Percentiles rank a stretch among this genome's conserved stretches.
These are phyloP conservation scores for Astrocystis sublimbata DNA, from an alignment of 495 filamentous ascomycete genomes.

Conservation along the genomic window DNA sequence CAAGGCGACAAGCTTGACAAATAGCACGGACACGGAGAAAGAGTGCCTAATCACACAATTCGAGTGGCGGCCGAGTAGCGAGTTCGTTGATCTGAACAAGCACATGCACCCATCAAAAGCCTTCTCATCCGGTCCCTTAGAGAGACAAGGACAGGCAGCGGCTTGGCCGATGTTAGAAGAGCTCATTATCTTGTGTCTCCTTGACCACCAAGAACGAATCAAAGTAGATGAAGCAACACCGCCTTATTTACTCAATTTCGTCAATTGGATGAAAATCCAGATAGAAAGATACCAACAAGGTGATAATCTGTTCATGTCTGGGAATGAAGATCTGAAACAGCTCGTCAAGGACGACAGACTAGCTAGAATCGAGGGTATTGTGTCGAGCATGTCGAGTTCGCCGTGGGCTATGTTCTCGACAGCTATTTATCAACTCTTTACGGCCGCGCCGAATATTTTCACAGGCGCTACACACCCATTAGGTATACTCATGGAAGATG, in stretches of 20 bases:
- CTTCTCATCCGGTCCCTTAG: no score
- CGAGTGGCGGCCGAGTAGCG: conserved; percentile 38
- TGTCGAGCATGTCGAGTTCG: neutral
- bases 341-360: neutral
- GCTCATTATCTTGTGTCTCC: conserved; percentile 1
- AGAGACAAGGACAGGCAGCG: no score
- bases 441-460: neutral
- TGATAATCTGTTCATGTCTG: neutral
- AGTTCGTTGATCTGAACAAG: conserved; percentile 29
- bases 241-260: neutral
- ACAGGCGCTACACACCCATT: conserved; percentile 1
- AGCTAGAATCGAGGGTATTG: neutral
- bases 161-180: conserved; percentile 26
- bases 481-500: neutral
- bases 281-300: neutral
- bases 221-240: neutral
- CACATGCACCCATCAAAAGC: conserved; percentile 22
- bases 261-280: neutral
- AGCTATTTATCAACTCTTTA: neutral
- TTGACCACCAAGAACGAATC: conserved; percentile 1
- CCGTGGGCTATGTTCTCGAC: neutral
- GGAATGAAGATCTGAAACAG: neutral
- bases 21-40: conserved; percentile 19
- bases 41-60: conserved; percentile 13
- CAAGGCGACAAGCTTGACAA: conserved; percentile 18